Conservation (phyloP, 495 filamentous ascomycete species). For the Bombardia bombarda region DNA sequence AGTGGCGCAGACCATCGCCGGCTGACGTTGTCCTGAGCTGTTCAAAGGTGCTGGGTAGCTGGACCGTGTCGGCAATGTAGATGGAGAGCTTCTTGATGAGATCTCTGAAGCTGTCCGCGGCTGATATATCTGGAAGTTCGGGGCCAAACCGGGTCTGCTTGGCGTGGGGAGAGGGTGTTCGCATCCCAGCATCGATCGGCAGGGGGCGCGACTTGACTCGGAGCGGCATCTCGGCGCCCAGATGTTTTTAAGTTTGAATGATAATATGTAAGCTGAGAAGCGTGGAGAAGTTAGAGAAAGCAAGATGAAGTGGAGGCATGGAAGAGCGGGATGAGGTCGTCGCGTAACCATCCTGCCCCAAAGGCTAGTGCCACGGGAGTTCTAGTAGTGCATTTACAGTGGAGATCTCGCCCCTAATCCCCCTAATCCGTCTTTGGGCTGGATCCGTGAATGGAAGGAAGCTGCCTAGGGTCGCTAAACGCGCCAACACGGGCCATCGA, state of each 20-base stretch:
- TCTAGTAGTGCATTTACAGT: too few species aligned
- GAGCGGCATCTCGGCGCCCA: conserved; percentile 40
- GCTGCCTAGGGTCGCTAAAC: too few species aligned
- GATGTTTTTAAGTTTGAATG: too few species aligned
- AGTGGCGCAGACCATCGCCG: conserved; percentile 52
- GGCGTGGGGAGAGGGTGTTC: conserved; percentile 19
- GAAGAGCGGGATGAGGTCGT: too few species aligned
- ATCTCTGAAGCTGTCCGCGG: conserved; percentile 55
- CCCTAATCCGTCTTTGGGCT: too few species aligned
- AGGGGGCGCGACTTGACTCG: conserved; percentile 35
- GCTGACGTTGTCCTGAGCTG: conserved; percentile 62
- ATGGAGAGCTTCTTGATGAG: conserved; percentile 62
- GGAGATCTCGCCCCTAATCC: too few species aligned
- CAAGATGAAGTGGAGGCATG: too few species aligned
- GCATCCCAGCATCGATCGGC: conserved; percentile 9
- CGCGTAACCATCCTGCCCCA: too few species aligned
- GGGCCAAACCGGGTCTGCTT: conserved; percentile 11
- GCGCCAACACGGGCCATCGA: background rate
- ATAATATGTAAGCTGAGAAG: too few species aligned
- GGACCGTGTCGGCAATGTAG: conserved; percentile 57
- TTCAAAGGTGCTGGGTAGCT: conserved; percentile 67
- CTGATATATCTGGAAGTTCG: conserved; percentile 55
- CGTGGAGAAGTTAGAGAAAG: too few species aligned
- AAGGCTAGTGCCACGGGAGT: too few species aligned
- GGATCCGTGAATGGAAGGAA: too few species aligned